Conservation (phyloP, 495 filamentous ascomycete genomes). For the Achaetomiella virescens region DNA sequence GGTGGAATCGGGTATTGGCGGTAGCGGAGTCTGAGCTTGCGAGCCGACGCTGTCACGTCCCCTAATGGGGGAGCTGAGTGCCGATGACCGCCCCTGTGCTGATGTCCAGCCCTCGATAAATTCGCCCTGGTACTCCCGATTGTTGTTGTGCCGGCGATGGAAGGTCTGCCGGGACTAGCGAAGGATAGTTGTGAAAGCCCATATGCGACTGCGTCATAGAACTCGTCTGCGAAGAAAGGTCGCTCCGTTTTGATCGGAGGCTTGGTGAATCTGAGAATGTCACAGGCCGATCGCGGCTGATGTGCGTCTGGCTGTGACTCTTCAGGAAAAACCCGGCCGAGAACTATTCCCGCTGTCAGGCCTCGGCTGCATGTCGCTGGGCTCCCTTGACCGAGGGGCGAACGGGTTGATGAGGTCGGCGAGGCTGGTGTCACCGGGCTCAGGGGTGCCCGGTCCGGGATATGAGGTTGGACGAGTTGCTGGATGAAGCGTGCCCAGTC, state of each 20-base stretch:
- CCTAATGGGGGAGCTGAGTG: conserved; percentile 42
- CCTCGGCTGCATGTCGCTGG: conserved; percentile 25
- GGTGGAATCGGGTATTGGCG: conserved; percentile 30
- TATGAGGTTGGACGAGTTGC: conserved; percentile 32
- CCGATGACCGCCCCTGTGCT: conserved; percentile 49
- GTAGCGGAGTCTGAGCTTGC: conserved; percentile 26
- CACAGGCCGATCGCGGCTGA: conserved; percentile 36
- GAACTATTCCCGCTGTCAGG: conserved; percentile 29
- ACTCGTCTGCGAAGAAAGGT: conserved; percentile 48
- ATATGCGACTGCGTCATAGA: conserved; percentile 36
- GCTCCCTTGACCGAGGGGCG: conserved; percentile 29
- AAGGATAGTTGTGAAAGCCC: conserved; percentile 38
- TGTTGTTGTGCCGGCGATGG: conserved; percentile 47
- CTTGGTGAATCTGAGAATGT: conserved; percentile 45
- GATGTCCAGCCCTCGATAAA: conserved; percentile 54
- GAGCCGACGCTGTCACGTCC: conserved; percentile 41
- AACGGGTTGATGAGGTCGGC: conserved; percentile 42
- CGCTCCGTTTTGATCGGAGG: conserved; percentile 47
- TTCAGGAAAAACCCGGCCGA: conserved; percentile 32
- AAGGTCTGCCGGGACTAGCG: conserved; percentile 41
- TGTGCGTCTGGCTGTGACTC: conserved; percentile 28
- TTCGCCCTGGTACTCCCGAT: conserved; percentile 47
- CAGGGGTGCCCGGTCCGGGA: conserved; percentile 30
- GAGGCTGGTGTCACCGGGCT: conserved; percentile 40
- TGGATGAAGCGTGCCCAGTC: conserved; percentile 45